phyloP scores from a whole-genome alignment of 176 grass and related monocot genomes.

The Elaeis guineensis region DNA sequence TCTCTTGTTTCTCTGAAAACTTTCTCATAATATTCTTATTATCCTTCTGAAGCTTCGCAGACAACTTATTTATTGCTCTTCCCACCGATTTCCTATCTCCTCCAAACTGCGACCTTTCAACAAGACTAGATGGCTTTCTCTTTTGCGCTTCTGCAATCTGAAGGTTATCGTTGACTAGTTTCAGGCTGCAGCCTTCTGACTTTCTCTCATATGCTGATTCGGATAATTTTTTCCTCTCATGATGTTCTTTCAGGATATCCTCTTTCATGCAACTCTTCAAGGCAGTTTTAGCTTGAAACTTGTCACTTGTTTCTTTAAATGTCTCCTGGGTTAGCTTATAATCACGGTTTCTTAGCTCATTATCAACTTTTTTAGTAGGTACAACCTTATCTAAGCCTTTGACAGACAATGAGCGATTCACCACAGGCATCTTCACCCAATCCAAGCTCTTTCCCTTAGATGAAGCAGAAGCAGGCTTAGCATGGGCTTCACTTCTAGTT shows the following conservation, averaged over 20 bases:
- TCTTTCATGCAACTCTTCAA: background rate
- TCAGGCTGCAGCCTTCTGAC: background rate
- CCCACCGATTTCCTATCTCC: background rate
- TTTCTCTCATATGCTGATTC: background rate
- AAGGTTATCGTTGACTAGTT: background rate
- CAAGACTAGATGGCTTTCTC: background rate
- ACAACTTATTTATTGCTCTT: background rate
- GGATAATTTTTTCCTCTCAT: background rate
- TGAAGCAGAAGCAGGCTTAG: background rate
- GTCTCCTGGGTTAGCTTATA: no score
- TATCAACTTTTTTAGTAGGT: no score
- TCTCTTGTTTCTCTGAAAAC: constrained; percentile 3
- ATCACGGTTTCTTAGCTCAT: no score
- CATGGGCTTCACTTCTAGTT: background rate
- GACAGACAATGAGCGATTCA: no score
- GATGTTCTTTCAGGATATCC: background rate
- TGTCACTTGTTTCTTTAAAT: no score
- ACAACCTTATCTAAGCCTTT: no score
- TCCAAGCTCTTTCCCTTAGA: constrained; percentile 1
- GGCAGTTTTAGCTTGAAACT: no score
- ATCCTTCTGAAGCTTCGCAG: constrained; percentile 12
- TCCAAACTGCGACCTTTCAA: background rate
- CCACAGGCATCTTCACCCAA: background rate
- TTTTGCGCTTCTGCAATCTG: background rate
- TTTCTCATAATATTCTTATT: background rate